Percentiles rank a stretch among this genome's conserved stretches.
Conservation (phyloP, 169 alveolate genomes). For the Plasmodium ovale region DNA sequence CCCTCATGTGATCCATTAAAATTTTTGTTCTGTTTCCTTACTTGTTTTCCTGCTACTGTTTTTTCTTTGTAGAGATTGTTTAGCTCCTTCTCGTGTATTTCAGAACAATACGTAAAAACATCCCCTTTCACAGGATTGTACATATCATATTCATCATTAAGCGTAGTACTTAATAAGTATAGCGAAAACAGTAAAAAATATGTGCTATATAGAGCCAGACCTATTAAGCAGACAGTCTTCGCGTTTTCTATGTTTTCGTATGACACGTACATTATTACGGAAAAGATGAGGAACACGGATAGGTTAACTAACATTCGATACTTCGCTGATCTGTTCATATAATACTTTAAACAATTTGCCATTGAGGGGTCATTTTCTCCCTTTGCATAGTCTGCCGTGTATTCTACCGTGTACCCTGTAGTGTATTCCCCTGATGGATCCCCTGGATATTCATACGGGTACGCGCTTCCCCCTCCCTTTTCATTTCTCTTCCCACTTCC, state of each 20-base stretch:
- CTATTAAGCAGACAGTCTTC: constrained; percentile 27
- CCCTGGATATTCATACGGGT: background rate
- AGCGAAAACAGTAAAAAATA: constrained; percentile 41
- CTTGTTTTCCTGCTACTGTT: too few relatives aligned
- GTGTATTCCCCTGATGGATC: background rate
- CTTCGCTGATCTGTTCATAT: constrained; percentile 11
- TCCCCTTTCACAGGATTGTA: background rate
- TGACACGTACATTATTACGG: constrained; percentile 10
- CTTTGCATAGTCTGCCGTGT: background rate
- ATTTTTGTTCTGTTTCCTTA: too few relatives aligned
- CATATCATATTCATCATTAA: constrained; percentile 22
- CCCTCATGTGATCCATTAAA: too few relatives aligned
- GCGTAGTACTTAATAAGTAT: constrained; percentile 39
- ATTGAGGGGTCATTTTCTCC: background rate
- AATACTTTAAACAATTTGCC: constrained; percentile 4
- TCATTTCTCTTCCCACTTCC: background rate
- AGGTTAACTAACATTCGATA: constrained; percentile 23
- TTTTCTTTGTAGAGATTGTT: too few relatives aligned
- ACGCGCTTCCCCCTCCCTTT: background rate
- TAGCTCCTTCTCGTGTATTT: too few relatives aligned
- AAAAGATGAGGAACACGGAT: constrained; percentile 1
- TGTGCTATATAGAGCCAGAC: constrained; percentile 25
- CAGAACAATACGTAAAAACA: background rate
- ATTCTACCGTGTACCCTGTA: background rate
- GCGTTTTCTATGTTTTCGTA: constrained; percentile 13